These are phyloP conservation scores for Monascus purpureus DNA, from an alignment of 495 filamentous ascomycete genomes.

Conservation along the genomic window DNA sequence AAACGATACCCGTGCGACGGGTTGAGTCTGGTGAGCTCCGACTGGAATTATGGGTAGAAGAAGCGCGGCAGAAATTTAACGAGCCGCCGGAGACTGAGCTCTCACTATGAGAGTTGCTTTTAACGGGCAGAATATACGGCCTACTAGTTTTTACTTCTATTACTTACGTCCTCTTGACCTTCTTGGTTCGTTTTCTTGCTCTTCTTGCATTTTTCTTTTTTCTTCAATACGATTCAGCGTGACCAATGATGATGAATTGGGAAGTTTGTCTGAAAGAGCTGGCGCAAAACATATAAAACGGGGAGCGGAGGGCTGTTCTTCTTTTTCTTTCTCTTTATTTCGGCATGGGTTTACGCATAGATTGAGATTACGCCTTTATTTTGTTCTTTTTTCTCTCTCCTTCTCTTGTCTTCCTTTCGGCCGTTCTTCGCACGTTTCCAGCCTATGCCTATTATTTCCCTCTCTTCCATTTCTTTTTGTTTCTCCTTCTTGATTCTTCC, in stretches of 20 bases:
- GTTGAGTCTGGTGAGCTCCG: conserved; percentile 40
- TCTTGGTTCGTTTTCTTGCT: conserved; percentile 8
- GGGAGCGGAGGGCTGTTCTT: conserved; percentile 31
- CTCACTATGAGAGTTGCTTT: conserved; percentile 18
- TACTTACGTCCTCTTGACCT: conserved; percentile 2
- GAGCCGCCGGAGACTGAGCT: conserved; percentile 32
- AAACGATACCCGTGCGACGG: conserved; percentile 39
- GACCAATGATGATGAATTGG: conserved; percentile 34
- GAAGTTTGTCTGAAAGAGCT: conserved; percentile 22
- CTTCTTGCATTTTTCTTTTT: conserved; percentile 5
- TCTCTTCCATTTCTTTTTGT: conserved; percentile 1
- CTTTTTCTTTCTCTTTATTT: conserved; percentile 29
- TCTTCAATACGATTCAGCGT: conserved; percentile 25
- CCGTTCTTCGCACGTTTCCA: conserved; percentile 5
- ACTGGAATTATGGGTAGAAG: conserved; percentile 43
- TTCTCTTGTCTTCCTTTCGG: conserved; percentile 5
- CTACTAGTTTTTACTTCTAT: conserved; percentile 14
- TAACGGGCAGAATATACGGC: too few species aligned
- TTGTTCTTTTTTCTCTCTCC: neutral
- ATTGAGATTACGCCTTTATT: conserved; percentile 28
- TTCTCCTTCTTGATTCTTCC: conserved; percentile 6
- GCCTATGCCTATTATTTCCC: conserved; percentile 1
- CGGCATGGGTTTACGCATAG: conserved; percentile 33
- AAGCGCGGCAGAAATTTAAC: conserved; percentile 41
- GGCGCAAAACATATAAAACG: conserved; percentile 35